Conservation (phyloP, 2,329 filamentous ascomycete species). For the Plenodomus biglobosus region DNA sequence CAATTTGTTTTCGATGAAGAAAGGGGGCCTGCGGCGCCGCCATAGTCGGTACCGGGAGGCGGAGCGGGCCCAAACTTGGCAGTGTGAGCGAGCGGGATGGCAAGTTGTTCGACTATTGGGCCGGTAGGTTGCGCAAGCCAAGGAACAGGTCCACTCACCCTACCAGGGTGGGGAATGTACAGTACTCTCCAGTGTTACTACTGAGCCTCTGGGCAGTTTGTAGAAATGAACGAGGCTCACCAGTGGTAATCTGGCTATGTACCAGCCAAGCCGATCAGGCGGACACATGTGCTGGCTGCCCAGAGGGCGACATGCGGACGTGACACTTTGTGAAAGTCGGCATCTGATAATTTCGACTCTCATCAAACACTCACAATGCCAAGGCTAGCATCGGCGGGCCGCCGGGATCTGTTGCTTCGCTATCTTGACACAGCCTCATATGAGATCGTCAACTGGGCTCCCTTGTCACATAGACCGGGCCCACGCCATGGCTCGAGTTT, state of each 20-base stretch:
- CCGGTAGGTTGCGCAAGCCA: slow-evolving; percentile 24
- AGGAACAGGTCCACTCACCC: slow-evolving; percentile 22
- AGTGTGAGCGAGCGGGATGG: slow-evolving; percentile 21
- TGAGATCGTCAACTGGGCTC: background rate
- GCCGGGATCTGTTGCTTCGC: slow-evolving; percentile 19
- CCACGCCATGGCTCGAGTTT: slow-evolving; percentile 7
- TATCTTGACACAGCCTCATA: slow-evolving; percentile 37
- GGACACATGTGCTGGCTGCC: background rate
- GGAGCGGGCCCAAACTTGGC: slow-evolving; percentile 31
- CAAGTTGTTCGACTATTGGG: slow-evolving; percentile 15
- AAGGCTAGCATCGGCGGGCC: slow-evolving; percentile 11
- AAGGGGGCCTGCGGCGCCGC: slow-evolving; percentile 17
- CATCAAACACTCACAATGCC: slow-evolving; percentile 14
- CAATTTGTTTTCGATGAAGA: slow-evolving; percentile 5
- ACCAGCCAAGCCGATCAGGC: slow-evolving; percentile 1
- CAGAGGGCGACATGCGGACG: slow-evolving; percentile 5
- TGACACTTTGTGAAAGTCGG: slow-evolving; percentile 2
- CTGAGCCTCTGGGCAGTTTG: slow-evolving; percentile 23
- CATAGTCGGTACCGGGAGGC: slow-evolving; percentile 17
- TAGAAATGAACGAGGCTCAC: slow-evolving; percentile 9
- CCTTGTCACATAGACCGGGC: background rate
- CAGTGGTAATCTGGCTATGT: slow-evolving; percentile 3
- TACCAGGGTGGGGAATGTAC: slow-evolving; percentile 17
- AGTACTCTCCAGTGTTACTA: slow-evolving; percentile 23
- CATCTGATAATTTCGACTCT: slow-evolving; percentile 1